phyloP scores from a whole-genome alignment of 768 basidiomycete species.

The Gymnopilus dilepis region DNA sequence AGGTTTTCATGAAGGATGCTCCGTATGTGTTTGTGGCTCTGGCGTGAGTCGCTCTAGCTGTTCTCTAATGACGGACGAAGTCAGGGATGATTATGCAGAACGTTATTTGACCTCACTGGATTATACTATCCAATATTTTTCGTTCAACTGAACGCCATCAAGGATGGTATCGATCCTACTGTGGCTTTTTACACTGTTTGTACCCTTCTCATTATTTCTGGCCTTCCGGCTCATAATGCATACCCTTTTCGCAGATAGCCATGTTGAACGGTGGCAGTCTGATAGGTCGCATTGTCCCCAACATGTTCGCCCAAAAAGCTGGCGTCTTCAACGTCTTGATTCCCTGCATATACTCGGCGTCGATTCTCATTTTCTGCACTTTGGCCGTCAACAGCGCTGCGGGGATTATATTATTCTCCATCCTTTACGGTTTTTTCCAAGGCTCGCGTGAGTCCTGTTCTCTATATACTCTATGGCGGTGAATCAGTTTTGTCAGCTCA shows the following conservation, averaged over 20 bases:
- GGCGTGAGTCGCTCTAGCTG: conserved; percentile 31
- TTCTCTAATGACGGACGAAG: no score
- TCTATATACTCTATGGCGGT: neutral
- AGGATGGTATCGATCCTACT: conserved; percentile 47
- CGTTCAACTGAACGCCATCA: conserved; percentile 56
- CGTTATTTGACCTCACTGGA: conserved; percentile 40
- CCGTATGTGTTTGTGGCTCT: conserved; percentile 49
- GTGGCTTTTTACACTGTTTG: conserved; percentile 63
- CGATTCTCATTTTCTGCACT: conserved; percentile 48
- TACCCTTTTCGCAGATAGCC: conserved; percentile 41
- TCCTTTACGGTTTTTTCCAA: conserved; percentile 52
- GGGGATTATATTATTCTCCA: conserved; percentile 43
- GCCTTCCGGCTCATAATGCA: neutral
- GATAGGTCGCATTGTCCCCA: conserved; percentile 52
- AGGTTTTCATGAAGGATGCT: conserved; percentile 45
- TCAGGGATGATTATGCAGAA: no score
- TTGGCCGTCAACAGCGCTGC: conserved; percentile 41
- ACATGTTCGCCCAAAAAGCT: conserved; percentile 42
- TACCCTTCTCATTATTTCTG: conserved; percentile 5
- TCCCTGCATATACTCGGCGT: conserved; percentile 34
- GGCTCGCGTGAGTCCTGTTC: conserved; percentile 44
- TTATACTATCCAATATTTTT: conserved; percentile 62
- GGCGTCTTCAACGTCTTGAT: conserved; percentile 50
- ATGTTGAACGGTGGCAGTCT: conserved; percentile 56
- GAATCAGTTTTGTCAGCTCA: no score